A percentile compares a stretch with the other conserved stretches of the same genome.
These are phyloP conservation scores for Termitomyces titanicus DNA, from an alignment of 768 basidiomycete genomes.

Conservation along the genomic window DNA sequence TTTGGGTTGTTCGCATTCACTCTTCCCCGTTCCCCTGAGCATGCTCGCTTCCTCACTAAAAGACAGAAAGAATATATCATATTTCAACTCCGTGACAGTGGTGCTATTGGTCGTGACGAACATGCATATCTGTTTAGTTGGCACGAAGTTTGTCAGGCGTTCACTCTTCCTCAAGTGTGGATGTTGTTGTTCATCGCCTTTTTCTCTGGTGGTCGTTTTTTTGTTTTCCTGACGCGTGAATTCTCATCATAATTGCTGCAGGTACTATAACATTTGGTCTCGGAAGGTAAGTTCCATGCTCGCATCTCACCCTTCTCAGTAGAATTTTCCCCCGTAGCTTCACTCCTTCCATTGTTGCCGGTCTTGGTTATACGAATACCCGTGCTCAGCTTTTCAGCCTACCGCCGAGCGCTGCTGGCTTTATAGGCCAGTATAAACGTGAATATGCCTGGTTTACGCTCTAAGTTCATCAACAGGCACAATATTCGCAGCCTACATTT, in stretches of 20 bases:
- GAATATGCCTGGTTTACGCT: background rate
- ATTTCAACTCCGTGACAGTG: constrained; percentile 36
- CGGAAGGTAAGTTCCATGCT: background rate
- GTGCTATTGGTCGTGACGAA: constrained; percentile 31
- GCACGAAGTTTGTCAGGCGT: constrained; percentile 48
- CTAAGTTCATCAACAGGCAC: background rate
- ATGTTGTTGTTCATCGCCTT: constrained; percentile 36
- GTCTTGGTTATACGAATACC: background rate
- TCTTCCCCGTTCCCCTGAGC: constrained; percentile 39
- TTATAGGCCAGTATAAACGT: background rate
- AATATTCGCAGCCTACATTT: background rate
- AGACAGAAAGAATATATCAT: constrained; percentile 23
- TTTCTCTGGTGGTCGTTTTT: background rate
- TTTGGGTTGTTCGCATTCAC: constrained; percentile 52
- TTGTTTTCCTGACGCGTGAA: background rate
- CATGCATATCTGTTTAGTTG: constrained; percentile 47
- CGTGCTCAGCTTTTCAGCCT: background rate
- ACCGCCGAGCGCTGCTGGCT: background rate
- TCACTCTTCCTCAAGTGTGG: constrained; percentile 52
- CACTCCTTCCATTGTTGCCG: background rate
- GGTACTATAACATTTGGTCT: background rate
- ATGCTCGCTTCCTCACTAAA: constrained; percentile 48
- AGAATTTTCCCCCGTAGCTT: background rate
- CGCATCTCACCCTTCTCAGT: background rate
- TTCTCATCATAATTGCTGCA: background rate